Conservation (phyloP, 2,329 filamentous ascomycete genomes). For the Neoarthrinium moseri region DNA sequence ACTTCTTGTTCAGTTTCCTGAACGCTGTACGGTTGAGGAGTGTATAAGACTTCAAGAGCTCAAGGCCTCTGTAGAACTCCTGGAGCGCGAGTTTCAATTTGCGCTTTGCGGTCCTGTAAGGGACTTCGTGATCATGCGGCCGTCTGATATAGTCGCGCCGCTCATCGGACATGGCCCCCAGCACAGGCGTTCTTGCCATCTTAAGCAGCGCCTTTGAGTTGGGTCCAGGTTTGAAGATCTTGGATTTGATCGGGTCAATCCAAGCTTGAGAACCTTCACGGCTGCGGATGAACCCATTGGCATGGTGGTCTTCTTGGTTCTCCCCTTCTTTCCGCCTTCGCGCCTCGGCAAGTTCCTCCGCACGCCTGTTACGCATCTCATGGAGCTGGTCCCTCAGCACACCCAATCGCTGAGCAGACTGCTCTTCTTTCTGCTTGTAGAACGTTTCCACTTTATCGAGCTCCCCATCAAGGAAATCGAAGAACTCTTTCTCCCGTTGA, state of each 20-base stretch:
- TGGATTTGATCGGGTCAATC: constrained; percentile 54
- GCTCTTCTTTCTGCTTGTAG: constrained; percentile 83
- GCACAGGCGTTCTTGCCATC: constrained; percentile 51
- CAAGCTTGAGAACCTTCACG: constrained; percentile 32
- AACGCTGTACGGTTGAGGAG: constrained; percentile 90
- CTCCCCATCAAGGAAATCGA: constrained; percentile 78
- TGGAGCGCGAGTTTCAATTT: constrained; percentile 90
- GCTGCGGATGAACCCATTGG: no score
- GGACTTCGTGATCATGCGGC: constrained; percentile 58
- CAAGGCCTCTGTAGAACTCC: constrained; percentile 89
- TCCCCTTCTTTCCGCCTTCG: constrained; percentile 33
- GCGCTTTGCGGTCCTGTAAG: constrained; percentile 83
- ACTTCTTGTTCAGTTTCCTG: constrained; percentile 98
- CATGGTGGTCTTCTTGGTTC: constrained; percentile 10
- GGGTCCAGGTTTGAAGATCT: constrained; percentile 54
- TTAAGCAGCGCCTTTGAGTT: constrained; percentile 59
- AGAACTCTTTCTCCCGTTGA: constrained; percentile 79
- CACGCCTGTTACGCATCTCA: constrained; percentile 83
- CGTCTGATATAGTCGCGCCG: constrained; percentile 52
- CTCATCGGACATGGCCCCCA: constrained; percentile 31
- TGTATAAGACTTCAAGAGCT: constrained; percentile 88
- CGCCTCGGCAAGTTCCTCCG: constrained; percentile 63
- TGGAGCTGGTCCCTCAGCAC: constrained; percentile 81
- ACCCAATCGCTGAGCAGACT: constrained; percentile 71
- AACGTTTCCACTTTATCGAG: constrained; percentile 90